Conservation (phyloP, 1,284 basidiomycete species). For the Heliocybe sulcata region DNA sequence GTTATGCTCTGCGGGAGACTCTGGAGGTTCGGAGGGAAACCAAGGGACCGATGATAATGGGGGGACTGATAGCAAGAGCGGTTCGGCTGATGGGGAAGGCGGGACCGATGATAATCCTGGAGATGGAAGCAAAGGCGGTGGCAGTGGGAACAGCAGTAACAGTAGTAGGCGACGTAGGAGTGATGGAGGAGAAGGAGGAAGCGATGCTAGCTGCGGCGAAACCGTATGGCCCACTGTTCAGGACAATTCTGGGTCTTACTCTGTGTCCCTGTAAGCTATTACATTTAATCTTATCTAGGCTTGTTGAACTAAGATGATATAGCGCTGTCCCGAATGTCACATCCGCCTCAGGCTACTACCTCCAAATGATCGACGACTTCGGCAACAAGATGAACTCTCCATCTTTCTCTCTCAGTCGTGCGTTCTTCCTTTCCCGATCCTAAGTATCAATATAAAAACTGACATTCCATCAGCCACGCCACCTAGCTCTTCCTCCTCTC, state of each 20-base stretch:
- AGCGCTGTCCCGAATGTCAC: constrained; percentile 28
- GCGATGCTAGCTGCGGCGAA: constrained; percentile 28
- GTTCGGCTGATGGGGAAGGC: too few relatives aligned
- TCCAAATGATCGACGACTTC: constrained; percentile 34
- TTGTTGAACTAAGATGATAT: neutral
- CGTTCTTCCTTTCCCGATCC: constrained; percentile 12
- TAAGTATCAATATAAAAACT: neutral
- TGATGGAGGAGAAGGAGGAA: neutral
- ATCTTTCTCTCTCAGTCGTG: constrained; percentile 32
- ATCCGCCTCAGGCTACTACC: constrained; percentile 19
- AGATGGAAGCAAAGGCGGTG: neutral
- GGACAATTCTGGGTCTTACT: constrained; percentile 23
- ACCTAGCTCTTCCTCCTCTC: neutral
- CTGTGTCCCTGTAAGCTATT: constrained; percentile 19
- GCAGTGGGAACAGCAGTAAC: neutral
- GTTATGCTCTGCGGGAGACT: constrained; percentile 13
- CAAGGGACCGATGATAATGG: neutral
- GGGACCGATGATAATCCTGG: neutral
- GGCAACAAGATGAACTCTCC: constrained; percentile 29
- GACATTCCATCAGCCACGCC: neutral
- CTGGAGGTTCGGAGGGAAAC: neutral
- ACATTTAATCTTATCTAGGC: neutral
- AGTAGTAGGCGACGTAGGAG: neutral
- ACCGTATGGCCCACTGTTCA: constrained; percentile 30
- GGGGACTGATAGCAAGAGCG: neutral